Evolutionary conservation across 257 asterid species (phyloP).

Genomic region (Solanum virginianum): DNA sequence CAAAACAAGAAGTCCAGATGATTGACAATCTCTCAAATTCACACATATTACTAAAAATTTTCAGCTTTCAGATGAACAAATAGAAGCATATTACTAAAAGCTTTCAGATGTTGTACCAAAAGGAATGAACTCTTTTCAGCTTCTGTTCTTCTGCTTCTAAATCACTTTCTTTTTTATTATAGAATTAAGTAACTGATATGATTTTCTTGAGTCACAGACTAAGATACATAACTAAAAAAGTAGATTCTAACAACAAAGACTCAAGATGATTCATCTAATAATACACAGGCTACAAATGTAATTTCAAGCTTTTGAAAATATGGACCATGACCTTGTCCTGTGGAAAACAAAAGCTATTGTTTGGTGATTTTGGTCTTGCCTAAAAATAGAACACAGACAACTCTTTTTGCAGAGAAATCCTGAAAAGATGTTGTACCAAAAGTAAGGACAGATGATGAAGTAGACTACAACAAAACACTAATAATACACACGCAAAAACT

Average conservation of each 20-base stretch:
- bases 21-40: too few relatives aligned
- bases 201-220: background rate
- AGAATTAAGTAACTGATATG: background rate
- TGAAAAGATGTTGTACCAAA: too few relatives aligned
- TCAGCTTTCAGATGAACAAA: too few relatives aligned
- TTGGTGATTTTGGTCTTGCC: constrained; percentile 19
- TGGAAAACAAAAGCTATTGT: constrained; percentile 26
- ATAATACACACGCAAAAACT: too few relatives aligned
- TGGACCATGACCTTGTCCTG: constrained; percentile 16
- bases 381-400: background rate
- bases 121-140: background rate
- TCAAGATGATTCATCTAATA: background rate
- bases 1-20: too few relatives aligned
- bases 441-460: too few relatives aligned
- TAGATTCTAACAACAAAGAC: background rate
- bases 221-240: background rate
- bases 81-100: too few relatives aligned
- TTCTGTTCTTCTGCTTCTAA: background rate
- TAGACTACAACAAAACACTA: too few relatives aligned
- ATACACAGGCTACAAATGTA: background rate
- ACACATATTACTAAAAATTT: too few relatives aligned
- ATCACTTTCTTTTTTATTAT: background rate
- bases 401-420: too few relatives aligned
- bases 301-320: background rate
- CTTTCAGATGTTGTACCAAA: too few relatives aligned